Conservation (phyloP, 1,284 basidiomycete genomes). For the Mixia osmundae region DNA sequence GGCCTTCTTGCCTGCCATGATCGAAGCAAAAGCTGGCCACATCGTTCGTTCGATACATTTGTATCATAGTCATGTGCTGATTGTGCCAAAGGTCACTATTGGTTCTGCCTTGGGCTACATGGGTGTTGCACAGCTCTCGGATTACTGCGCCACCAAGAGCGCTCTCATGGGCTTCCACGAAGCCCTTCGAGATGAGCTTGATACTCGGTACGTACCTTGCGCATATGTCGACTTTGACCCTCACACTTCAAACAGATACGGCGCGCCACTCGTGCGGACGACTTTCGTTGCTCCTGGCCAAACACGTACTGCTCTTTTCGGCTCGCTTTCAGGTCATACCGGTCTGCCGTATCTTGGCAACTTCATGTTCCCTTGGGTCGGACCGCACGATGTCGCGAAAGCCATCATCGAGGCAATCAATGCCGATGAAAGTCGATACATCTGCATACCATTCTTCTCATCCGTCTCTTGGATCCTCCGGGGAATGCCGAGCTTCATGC, state of each 20-base stretch:
- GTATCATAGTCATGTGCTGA: constrained; percentile 2
- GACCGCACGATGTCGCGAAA: constrained; percentile 50
- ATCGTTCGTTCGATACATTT: constrained; percentile 32
- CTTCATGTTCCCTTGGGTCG: constrained; percentile 50
- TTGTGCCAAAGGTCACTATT: constrained; percentile 38
- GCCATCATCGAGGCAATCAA: constrained; percentile 54
- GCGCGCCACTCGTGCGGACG: constrained; percentile 46
- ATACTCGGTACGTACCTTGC: constrained; percentile 33
- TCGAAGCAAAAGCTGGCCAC: constrained; percentile 52
- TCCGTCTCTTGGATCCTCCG: constrained; percentile 34
- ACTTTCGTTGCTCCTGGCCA: constrained; percentile 57
- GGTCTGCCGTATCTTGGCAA: constrained; percentile 25
- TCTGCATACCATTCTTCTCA: constrained; percentile 48
- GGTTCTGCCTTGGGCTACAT: constrained; percentile 53
- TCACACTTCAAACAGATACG: constrained; percentile 30
- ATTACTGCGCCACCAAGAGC: constrained; percentile 72
- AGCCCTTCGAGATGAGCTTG: constrained; percentile 58
- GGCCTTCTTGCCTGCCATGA: constrained; percentile 76
- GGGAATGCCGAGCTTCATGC: constrained; percentile 41
- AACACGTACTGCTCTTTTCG: constrained; percentile 48
- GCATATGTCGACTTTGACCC: constrained; percentile 1
- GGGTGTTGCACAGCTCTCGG: constrained; percentile 49
- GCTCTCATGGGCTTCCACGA: constrained; percentile 51
- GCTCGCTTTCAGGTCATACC: constrained; percentile 29
- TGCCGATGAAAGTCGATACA: constrained; percentile 41